These are phyloP conservation scores for Gyromitra esculenta DNA, from an alignment of 2,329 filamentous ascomycete species.

Conservation along the genomic window DNA sequence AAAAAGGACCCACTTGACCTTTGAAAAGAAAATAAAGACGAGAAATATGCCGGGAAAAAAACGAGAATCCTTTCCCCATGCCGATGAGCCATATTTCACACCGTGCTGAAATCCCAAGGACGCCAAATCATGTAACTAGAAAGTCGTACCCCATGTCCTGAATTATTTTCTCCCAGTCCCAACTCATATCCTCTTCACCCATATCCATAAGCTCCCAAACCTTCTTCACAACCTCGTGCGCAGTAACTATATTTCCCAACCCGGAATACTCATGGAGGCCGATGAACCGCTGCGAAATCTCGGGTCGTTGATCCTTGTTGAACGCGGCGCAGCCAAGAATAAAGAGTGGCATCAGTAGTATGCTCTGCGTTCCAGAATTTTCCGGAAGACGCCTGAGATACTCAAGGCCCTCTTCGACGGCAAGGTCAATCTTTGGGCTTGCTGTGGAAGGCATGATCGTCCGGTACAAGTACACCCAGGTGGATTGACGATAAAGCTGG, in stretches of 20 bases:
- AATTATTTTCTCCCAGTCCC: conserved; percentile 73
- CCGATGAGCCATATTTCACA: conserved; percentile 39
- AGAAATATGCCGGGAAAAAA: conserved; percentile 35
- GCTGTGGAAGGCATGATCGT: conserved; percentile 69
- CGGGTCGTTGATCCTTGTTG: conserved; percentile 66
- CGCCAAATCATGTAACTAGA: conserved; percentile 66
- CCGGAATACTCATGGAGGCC: conserved; percentile 67
- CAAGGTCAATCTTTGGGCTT: conserved; percentile 67
- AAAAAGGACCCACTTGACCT: conserved; percentile 31
- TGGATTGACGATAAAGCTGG: conserved; percentile 70
- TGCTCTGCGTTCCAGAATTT: conserved; percentile 68
- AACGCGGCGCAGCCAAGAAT: conserved; percentile 71
- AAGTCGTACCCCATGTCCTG: conserved; percentile 70
- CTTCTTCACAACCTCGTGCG: conserved; percentile 67
- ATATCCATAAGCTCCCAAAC: conserved; percentile 71
- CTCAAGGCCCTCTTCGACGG: conserved; percentile 69
- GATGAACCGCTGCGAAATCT: conserved; percentile 67
- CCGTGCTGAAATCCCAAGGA: conserved; percentile 15
- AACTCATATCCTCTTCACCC: conserved; percentile 67
- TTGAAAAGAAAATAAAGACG: conserved; percentile 15
- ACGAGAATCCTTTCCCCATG: neutral
- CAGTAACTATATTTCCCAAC: conserved; percentile 69
- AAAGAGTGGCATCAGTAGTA: conserved; percentile 71
- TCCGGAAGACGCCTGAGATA: conserved; percentile 68
- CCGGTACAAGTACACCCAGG: conserved; percentile 72